phyloP scores from a whole-genome alignment of 805 yeast genomes.

The Suhomyces vadensis region DNA sequence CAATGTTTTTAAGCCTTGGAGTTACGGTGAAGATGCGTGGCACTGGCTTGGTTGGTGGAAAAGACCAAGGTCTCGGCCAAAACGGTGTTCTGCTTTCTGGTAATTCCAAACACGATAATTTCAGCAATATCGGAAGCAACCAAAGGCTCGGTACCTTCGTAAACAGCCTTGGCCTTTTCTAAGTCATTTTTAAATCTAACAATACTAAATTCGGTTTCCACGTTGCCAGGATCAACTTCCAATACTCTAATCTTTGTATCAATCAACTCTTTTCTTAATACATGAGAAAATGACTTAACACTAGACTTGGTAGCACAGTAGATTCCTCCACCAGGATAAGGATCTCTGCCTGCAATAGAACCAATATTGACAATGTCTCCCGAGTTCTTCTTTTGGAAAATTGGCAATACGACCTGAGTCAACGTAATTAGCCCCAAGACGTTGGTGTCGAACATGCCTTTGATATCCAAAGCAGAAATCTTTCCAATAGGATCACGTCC shows the following conservation, averaged over 20 bases:
- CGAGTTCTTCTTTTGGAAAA: constrained; percentile 64
- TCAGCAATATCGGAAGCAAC: constrained; percentile 76
- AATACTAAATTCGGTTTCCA: constrained; percentile 73
- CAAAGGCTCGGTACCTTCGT: constrained; percentile 68
- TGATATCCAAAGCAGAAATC: constrained; percentile 62
- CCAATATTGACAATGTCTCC: constrained; percentile 79
- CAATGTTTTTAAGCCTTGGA: not conserved
- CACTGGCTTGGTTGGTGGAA: constrained; percentile 83
- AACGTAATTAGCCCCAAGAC: constrained; percentile 82
- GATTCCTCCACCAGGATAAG: constrained; percentile 77
- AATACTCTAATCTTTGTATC: constrained; percentile 68
- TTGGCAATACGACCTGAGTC: constrained; percentile 76
- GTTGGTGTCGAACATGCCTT: constrained; percentile 80
- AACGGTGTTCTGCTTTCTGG: constrained; percentile 71
- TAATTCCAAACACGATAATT: constrained; percentile 61
- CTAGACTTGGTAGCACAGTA: constrained; percentile 78
- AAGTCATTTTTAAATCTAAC: constrained; percentile 66
- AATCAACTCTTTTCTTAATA: constrained; percentile 73
- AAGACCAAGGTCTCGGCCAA: constrained; percentile 81
- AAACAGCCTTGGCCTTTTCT: constrained; percentile 61
- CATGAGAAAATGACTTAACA: constrained; percentile 67
- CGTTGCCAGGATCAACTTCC: constrained; percentile 78
- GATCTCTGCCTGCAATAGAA: constrained; percentile 77
- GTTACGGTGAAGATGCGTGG: constrained; percentile 54
- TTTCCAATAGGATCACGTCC: constrained; percentile 78